phyloP scores from a whole-genome alignment of 1,284 basidiomycete species.

The Ustilago bromivora region DNA sequence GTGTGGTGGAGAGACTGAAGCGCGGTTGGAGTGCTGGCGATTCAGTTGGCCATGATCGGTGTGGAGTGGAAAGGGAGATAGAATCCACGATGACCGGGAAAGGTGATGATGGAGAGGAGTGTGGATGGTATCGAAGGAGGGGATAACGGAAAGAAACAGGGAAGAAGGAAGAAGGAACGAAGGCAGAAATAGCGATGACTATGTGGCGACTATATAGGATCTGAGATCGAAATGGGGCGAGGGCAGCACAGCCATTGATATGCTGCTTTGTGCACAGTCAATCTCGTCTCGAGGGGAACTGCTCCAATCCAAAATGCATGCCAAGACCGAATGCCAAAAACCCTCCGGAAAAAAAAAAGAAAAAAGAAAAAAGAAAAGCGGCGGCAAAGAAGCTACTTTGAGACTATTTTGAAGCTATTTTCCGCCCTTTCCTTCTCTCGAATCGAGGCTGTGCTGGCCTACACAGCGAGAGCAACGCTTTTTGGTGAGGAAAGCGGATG shows the following conservation, averaged over 20 bases:
- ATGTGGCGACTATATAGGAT: conserved; percentile 23
- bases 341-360: neutral
- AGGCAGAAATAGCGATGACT: neutral
- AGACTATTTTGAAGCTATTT: too few relatives aligned
- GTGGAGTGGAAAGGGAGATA: neutral
- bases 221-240: neutral
- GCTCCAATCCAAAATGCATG: conserved; percentile 17
- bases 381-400: too few relatives aligned
- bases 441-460: conserved; percentile 36
- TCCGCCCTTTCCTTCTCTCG: conserved; percentile 15
- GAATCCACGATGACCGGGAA: neutral
- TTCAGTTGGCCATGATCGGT: conserved; percentile 27
- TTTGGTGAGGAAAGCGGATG: neutral
- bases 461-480: neutral
- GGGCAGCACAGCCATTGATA: neutral
- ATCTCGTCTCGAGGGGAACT: neutral
- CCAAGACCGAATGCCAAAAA: conserved; percentile 14
- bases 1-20: conserved; percentile 6
- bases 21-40: neutral
- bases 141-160: conserved; percentile 1
- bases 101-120: conserved; percentile 6
- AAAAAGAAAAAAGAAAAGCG: too few relatives aligned
- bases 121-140: neutral
- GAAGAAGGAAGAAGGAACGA: neutral
- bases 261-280: too few relatives aligned